phyloP scores from a whole-genome alignment of 2,329 filamentous ascomycete species.

The Colletotrichum phormii region DNA sequence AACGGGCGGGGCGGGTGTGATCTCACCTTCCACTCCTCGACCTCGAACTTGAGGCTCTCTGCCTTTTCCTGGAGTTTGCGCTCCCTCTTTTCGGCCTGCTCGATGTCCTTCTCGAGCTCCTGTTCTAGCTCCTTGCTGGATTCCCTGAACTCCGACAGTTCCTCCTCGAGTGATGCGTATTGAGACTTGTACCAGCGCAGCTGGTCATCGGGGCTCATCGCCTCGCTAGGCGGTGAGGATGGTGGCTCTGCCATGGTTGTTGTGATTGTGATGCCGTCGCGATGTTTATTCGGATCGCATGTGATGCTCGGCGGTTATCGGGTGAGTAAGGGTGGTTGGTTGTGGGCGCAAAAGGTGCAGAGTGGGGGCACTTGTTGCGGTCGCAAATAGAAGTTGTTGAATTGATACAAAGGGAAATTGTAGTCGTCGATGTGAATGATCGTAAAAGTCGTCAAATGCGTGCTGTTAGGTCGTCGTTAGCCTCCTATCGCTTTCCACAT shows the following conservation, averaged over 20 bases:
- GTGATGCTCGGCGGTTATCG: slow-evolving; percentile 18
- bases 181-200: slow-evolving; percentile 95
- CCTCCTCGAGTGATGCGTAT: slow-evolving; percentile 91
- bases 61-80: slow-evolving; percentile 87
- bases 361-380: slow-evolving; percentile 7
- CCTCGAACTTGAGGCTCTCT: slow-evolving; percentile 86
- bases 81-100: slow-evolving; percentile 94
- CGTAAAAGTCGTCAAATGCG: slow-evolving; percentile 29
- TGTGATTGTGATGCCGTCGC: slow-evolving; percentile 21
- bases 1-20: background rate
- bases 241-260: slow-evolving; percentile 67
- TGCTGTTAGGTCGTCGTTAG: slow-evolving; percentile 20
- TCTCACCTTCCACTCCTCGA: slow-evolving; percentile 92
- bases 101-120: slow-evolving; percentile 95
- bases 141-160: slow-evolving; percentile 92
- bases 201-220: slow-evolving; percentile 75
- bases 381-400: slow-evolving; percentile 26
- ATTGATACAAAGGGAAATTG: slow-evolving; percentile 33
- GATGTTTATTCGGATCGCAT: slow-evolving; percentile 19
- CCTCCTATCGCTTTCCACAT: background rate
- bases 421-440: slow-evolving; percentile 16
- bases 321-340: background rate
- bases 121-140: slow-evolving; percentile 94
- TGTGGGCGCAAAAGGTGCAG: slow-evolving; percentile 2
- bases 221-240: slow-evolving; percentile 70